Evolutionary conservation across 1,284 basidiomycete genomes (phyloP).

Genomic region (Coniferiporia weirii): DNA sequence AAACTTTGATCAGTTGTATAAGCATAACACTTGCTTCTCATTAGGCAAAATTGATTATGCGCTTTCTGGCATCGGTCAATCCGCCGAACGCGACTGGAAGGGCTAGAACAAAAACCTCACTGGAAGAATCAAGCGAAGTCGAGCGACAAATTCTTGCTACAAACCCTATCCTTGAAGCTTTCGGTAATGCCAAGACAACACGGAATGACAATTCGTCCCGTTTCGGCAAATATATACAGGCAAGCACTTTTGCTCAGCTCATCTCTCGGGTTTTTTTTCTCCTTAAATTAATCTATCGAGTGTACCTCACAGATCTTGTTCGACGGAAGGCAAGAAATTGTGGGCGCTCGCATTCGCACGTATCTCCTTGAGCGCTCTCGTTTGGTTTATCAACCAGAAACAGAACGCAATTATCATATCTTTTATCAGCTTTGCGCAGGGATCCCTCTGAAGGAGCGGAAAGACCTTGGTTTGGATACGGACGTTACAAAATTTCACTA

Average conservation of each 20-base stretch:
- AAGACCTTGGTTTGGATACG: slow-evolving; percentile 85
- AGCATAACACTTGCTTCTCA: slow-evolving; percentile 9
- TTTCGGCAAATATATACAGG: slow-evolving; percentile 99
- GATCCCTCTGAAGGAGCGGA: slow-evolving; percentile 90
- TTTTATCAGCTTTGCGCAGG: slow-evolving; percentile 99
- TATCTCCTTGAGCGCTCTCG: slow-evolving; percentile 97
- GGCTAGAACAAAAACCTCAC: slow-evolving; percentile 61
- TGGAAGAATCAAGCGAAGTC: slow-evolving; percentile 87
- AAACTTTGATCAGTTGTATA: background rate
- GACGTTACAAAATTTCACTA: slow-evolving; percentile 90
- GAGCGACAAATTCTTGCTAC: slow-evolving; percentile 97
- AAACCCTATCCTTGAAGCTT: slow-evolving; percentile 98
- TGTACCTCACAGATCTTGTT: slow-evolving; percentile 87
- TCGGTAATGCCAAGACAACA: slow-evolving; percentile 99
- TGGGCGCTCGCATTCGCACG: slow-evolving; percentile 95
- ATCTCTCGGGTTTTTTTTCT: background rate
- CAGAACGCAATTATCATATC: slow-evolving; percentile 98
- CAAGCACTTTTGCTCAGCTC: slow-evolving; percentile 31
- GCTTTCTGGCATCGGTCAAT: slow-evolving; percentile 97
- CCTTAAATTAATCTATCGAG: background rate
- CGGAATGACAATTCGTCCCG: slow-evolving; percentile 99
- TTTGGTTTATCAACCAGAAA: slow-evolving; percentile 94
- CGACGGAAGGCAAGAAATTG: slow-evolving; percentile 91
- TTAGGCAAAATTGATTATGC: slow-evolving; percentile 98
- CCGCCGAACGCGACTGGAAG: slow-evolving; percentile 67